phyloP scores from a whole-genome alignment of 1,284 basidiomycete species.

The Cryptococcus depauperatus region DNA sequence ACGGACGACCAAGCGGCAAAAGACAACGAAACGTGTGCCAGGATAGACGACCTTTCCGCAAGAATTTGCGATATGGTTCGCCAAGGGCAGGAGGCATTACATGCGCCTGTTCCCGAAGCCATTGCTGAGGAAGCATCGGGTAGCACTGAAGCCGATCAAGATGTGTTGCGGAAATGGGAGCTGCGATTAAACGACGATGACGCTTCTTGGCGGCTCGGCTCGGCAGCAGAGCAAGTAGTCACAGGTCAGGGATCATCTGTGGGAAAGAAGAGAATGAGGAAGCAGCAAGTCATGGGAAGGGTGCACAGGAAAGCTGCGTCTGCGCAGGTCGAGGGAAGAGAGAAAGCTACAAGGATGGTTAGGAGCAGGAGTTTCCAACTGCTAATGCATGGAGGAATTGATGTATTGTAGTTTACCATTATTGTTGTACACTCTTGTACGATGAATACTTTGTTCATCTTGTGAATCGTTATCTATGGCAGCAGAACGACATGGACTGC shows the following conservation, averaged over 20 bases:
- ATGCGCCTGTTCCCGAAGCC: background rate
- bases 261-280: too few species aligned
- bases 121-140: too few species aligned
- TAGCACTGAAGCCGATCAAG: background rate
- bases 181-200: background rate
- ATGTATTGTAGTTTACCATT: background rate
- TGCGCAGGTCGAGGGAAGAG: background rate
- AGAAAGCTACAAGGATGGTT: background rate
- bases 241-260: too few species aligned
- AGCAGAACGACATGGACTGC: too few species aligned
- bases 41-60: slow-evolving; percentile 10
- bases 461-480: too few species aligned
- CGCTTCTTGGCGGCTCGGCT: too few species aligned
- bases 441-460: too few species aligned
- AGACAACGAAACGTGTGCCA: slow-evolving; percentile 5
- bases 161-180: background rate
- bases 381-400: background rate
- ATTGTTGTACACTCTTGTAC: too few species aligned
- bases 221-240: too few species aligned
- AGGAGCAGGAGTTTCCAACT: background rate
- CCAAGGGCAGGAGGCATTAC: slow-evolving; percentile 11
- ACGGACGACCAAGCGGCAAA: background rate
- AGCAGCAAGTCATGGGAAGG: too few species aligned
- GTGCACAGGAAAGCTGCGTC: background rate
- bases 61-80: slow-evolving; percentile 7